These are phyloP conservation scores for Coelastrella sp. DNA, from an alignment of 139 green algal genomes.

Conservation along the genomic window DNA sequence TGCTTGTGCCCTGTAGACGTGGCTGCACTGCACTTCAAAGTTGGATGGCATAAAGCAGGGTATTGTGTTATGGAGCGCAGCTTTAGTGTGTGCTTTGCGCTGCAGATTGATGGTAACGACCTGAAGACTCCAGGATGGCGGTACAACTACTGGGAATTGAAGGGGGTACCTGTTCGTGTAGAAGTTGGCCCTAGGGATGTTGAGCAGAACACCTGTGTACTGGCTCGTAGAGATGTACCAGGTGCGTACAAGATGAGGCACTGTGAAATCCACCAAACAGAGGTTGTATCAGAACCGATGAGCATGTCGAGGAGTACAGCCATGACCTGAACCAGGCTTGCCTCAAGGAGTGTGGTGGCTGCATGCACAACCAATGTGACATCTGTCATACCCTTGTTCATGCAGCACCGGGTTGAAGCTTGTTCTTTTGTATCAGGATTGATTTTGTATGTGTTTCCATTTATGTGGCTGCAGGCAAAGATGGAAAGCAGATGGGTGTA, in stretches of 20 bases:
- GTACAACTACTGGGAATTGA: conserved; percentile 98
- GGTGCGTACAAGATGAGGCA: too few species aligned
- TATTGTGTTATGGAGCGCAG: too few species aligned
- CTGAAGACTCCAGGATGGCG: conserved; percentile 94
- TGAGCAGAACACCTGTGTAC: conserved; percentile 79
- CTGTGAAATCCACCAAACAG: too few species aligned
- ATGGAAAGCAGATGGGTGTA: conserved; percentile 95
- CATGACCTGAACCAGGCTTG: too few species aligned
- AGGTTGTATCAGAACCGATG: too few species aligned
- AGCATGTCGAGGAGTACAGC: too few species aligned
- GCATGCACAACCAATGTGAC: too few species aligned
- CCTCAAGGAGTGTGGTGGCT: too few species aligned
- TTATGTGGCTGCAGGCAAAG: conserved; percentile 79
- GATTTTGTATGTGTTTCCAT: too few species aligned
- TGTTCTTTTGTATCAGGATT: too few species aligned
- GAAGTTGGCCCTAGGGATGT: conserved; percentile 95
- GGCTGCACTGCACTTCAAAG: background rate
- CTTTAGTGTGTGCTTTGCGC: background rate
- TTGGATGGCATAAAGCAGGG: background rate
- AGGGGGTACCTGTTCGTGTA: conserved; percentile 86
- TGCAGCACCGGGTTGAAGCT: too few species aligned
- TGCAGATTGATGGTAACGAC: conserved; percentile 79
- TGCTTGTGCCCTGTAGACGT: background rate
- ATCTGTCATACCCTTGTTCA: too few species aligned
- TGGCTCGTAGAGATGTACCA: conserved; percentile 81